These are phyloP conservation scores for Phytopythium aichiense DNA, from an alignment of 352 stramenopile species.

Conservation along the genomic window DNA sequence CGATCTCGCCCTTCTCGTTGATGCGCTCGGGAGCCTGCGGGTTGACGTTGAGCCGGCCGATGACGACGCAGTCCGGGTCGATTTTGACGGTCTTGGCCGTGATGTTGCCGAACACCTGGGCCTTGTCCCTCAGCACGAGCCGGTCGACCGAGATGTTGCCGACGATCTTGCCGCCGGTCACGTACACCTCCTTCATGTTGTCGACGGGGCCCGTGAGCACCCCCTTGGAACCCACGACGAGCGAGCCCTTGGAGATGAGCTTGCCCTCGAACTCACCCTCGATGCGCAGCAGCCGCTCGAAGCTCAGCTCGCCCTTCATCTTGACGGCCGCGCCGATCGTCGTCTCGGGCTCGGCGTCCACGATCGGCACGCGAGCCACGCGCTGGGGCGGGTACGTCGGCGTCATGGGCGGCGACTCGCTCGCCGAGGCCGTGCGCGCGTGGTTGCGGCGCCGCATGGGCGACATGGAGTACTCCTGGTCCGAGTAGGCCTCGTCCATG, in stretches of 20 bases:
- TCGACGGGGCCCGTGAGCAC: constrained; percentile 78
- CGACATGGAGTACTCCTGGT: constrained; percentile 57
- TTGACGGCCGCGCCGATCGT: constrained; percentile 80
- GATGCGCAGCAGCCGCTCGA: constrained; percentile 85
- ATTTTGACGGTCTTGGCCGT: constrained; percentile 88
- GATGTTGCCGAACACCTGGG: constrained; percentile 87
- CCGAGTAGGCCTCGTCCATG: constrained; percentile 52
- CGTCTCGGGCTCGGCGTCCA: constrained; percentile 76
- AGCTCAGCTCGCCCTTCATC: constrained; percentile 89
- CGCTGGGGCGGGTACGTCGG: constrained; percentile 49
- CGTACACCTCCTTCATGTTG: constrained; percentile 86
- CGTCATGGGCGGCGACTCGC: constrained; percentile 57
- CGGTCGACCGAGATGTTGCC: constrained; percentile 85
- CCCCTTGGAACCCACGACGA: constrained; percentile 82
- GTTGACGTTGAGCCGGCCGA: constrained; percentile 86
- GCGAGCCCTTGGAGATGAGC: constrained; percentile 84
- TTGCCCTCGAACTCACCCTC: constrained; percentile 89
- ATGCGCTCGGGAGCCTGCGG: constrained; percentile 79
- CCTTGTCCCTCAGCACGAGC: constrained; percentile 82
- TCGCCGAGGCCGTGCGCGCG: constrained; percentile 7
- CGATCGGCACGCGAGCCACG: constrained; percentile 53
- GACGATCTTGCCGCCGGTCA: constrained; percentile 82
- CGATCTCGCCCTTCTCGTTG: constrained; percentile 78
- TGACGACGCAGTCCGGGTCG: constrained; percentile 83
- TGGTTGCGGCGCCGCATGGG: constrained; percentile 60